Evolutionary conservation across 345 rosid genomes (phyloP), one percentile per base, ranked within the genome.

Genomic region (Eucalyptus camaldulensis): DNA sequence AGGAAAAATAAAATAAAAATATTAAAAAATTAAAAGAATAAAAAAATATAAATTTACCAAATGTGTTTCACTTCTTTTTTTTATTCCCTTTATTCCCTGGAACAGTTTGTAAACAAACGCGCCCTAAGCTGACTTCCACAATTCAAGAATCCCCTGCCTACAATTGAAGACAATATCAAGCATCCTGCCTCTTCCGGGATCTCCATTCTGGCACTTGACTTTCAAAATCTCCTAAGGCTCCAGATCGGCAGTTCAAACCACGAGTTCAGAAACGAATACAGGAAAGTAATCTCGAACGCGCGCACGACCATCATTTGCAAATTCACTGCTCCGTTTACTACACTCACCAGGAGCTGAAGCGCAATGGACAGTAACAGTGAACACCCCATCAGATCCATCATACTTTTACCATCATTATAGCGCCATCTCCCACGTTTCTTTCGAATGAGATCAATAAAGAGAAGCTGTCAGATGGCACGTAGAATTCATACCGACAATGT

Each of bases 21-120:
- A 43, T 43, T 43, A 43, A 43, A 40, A 43, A 43, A 43, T 43
- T 43, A 43, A 43, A 43, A 1, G 6, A 40, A 40, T 5, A 43
- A 43, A 43, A 43, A 43, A 43, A 43, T 1, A 43, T 7, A 43
- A 43, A 43, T 43, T 43, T 43, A 43, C 2, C 43, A 43, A 43
- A 43, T 1, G 7, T 43, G 7, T 43, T 43, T 43, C 6, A 5
- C 2, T 43, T 43, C 7, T 43, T 6, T 40, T 43, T 43, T n/a
- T n/a, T n/a, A n/a, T n/a, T n/a, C n/a, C n/a, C n/a, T n/a, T 43
- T 43, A 43, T 43, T 43, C 7, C 6, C 2, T 0, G 4, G 43
- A 40, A 40, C 43, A 40, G 6, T 43, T 43, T 43, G 43, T 5
- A 43, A 43, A 43, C 43, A 5, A 43, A 43, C 43, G 7, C 43